Evolutionary conservation across 345 rosid species (phyloP), one percentile per base, ranked within the genome.

Genomic region (Hirschfeldia incana): DNA sequence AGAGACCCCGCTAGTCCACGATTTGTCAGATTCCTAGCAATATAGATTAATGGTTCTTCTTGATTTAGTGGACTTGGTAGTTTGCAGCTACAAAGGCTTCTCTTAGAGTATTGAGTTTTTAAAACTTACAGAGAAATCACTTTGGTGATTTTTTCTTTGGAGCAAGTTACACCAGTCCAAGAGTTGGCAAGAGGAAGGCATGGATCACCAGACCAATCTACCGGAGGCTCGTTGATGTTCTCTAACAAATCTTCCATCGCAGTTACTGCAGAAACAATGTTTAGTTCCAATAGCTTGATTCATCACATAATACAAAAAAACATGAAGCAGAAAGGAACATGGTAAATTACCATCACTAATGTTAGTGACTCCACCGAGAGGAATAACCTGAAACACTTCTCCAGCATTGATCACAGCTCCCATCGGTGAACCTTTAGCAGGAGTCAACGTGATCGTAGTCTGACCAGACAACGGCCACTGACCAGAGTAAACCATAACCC

Each of bases 121-220:
- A 67, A 5, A 5, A 84, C 98, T 87, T 90, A 93, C 99, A 93
- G 36, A 44, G 87, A 57, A 65, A 82, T 67, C 44, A 93, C 87
- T 86, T 97, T 85, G 13, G 87, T 74, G 44, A 73, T n/a, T 44
- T 69, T 70, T 65, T 86, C 88, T 29, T 77, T 70, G 72, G 93
- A 87, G 80, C 99, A 95, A 57, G 87, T 34, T 71, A 95, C 84
- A 29, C 99, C 99, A 17, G 97, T 91, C 99, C 98, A 95, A 1
- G 98, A 90, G 79, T 91, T 82, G 17, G 83, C 81, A 2, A 17
- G 73, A 81, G 99, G 99, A 71, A 91, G 83, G 84, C 99, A 95
- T 8, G 99, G 98, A 82, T 95, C 98, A 0, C 98, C 98, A 0
- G 49, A 80, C 99, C 99, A 93, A 81, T 93, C 98, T 12, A 85